Percentiles rank a stretch among this genome's conserved stretches.
These are phyloP conservation scores for Magnolia changhungtana DNA, from an alignment of 164 flowering plant genomes.

Conservation along the genomic window DNA sequence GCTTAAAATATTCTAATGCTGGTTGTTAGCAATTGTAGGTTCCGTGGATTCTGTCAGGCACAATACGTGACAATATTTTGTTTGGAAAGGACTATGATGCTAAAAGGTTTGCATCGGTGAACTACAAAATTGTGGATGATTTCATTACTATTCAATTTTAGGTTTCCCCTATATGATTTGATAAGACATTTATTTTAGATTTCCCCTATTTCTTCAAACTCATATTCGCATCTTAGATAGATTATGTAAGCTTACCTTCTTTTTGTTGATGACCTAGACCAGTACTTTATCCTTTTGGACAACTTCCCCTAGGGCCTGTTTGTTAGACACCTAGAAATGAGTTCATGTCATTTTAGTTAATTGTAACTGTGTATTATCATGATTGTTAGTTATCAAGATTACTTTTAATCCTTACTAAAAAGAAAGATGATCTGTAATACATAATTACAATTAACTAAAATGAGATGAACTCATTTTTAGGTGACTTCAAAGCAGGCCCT, in stretches of 20 bases:
- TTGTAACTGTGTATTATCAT: too few relatives aligned
- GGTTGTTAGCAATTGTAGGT: constrained; percentile 38
- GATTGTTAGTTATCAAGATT: too few relatives aligned
- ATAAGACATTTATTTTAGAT: not conserved
- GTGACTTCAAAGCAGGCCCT: too few relatives aligned
- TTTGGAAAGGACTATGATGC: constrained; percentile 64
- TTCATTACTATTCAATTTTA: not conserved
- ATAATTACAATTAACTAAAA: too few relatives aligned
- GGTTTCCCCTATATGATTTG: not conserved
- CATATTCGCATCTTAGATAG: not conserved
- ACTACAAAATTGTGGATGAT: not conserved
- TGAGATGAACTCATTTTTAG: too few relatives aligned
- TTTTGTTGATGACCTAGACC: not conserved
- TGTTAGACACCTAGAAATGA: too few relatives aligned
- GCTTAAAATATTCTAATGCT: constrained; percentile 14
- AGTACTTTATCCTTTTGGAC: not conserved
- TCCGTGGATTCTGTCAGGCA: constrained; percentile 92
- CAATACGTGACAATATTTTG: constrained; percentile 81
- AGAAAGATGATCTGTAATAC: too few relatives aligned
- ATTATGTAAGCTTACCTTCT: not conserved
- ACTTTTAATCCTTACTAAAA: too few relatives aligned
- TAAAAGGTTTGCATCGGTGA: constrained; percentile 42
- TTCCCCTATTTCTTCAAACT: not conserved
- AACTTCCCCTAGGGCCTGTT: too few relatives aligned
- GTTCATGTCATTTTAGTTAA: too few relatives aligned